Percentiles rank a stretch among this genome's conserved stretches.
phyloP scores from a whole-genome alignment of 192 early-diverging fungal species.

The Umbelopsis sp. region DNA sequence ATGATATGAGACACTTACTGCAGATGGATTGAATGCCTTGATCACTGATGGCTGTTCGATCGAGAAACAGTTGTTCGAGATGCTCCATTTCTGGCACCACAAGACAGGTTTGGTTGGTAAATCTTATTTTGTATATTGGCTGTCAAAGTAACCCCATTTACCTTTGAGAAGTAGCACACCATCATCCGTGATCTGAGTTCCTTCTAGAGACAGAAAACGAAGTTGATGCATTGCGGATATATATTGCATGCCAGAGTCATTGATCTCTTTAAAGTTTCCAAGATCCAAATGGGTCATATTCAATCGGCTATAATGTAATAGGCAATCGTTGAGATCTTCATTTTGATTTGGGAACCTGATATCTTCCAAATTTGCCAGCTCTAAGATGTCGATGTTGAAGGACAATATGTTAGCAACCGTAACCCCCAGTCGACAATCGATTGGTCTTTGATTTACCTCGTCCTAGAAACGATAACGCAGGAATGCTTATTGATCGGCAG shows the following conservation, averaged over 20 bases:
- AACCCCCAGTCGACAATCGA: no score
- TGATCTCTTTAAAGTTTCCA: slow-evolving; percentile 6
- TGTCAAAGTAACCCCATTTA: background rate
- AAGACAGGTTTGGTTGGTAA: background rate
- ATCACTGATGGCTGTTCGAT: background rate
- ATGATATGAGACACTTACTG: background rate
- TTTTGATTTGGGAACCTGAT: slow-evolving; percentile 54
- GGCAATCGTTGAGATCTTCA: slow-evolving; percentile 43
- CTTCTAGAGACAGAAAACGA: slow-evolving; percentile 3
- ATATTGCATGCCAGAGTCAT: slow-evolving; percentile 6
- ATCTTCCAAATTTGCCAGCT: slow-evolving; percentile 30
- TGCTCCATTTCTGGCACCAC: background rate
- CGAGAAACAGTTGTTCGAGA: slow-evolving; percentile 10
- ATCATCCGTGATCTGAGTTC: background rate
- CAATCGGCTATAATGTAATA: background rate
- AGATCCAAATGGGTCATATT: background rate
- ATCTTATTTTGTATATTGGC: no score
- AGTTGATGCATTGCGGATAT: slow-evolving; percentile 1
- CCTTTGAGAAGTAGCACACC: background rate
- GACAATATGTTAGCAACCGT: background rate
- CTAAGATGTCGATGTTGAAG: slow-evolving; percentile 22
- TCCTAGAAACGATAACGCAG: slow-evolving; percentile 13
- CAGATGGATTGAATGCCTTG: background rate
- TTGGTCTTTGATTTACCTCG: background rate
- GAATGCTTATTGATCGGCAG: background rate